Base-by-base conservation (phyloP, 495 filamentous ascomycete genomes). In the Hyphodiscus hymeniophilus region DNA sequence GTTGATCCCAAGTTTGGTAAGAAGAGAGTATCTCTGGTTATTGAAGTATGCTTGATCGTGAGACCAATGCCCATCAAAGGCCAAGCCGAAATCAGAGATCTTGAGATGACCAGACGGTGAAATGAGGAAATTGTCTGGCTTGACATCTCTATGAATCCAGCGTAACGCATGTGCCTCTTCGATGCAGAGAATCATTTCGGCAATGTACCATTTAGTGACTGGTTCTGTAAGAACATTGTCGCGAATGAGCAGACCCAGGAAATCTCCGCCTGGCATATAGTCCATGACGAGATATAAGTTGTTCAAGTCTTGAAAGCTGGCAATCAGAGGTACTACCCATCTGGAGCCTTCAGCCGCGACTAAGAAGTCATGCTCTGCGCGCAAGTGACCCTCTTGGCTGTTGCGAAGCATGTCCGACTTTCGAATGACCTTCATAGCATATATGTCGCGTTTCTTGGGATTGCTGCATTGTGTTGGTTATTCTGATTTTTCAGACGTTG, bases 41-140 rank as follows among this genome's bases (percentile, higher is more conserved):
- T 82, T 82, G 64, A 82, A 92, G 59, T 94, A 97, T 0, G 75
- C 66, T 53, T 89, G 81, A 50, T 94, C 87, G 60, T 97, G 89
- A 7, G 85, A 74, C 90, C 91, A 95, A 59, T 95, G 88, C 2
- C 91, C 91, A 57, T 95, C 87, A 61, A 95, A 95, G 12, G 90
- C 87, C 21, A 97, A 73, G 0, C 91, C 91, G 61, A 97, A 97
- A 59, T 97, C 91, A 7, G 87, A 89, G 48, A 97, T 95, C 60
- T 94, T 95, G 52, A 97, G 66, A 61, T 97, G 91, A 0, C 91
- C 89, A 32, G 84, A 84, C 0, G 86, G 75, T 7, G 82, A 85
- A 54, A 95, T 89, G 31, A 95, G 75, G 54, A 97, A 95, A 57
- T 97, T 97, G 69, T 97, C 91, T 0, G 91, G 91, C 63, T 97